Evolutionary conservation across 2,329 filamentous ascomycete species (phyloP), one percentile per base, ranked within the genome.

Genomic region (Pseudogymnoascus sp.): DNA sequence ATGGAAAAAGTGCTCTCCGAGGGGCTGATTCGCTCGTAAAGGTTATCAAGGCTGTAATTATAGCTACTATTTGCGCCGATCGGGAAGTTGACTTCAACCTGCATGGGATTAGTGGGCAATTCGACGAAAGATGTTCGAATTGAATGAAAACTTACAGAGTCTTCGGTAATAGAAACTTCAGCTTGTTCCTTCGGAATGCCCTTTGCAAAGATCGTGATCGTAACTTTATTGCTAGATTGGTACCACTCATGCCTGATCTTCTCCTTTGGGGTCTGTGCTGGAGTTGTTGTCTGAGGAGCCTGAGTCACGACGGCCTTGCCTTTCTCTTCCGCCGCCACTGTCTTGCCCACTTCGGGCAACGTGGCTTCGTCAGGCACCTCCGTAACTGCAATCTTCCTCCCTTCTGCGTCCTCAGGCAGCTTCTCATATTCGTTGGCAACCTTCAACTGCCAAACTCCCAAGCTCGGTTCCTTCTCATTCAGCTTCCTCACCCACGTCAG

Each of bases 241-340:
- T 88, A 89, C 85, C 85, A 90, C 65, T 90, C 87, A 69, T 88
- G 81, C 64, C 86, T 81, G 68, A 89, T 83, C 72, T 88, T 88
- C 65, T 81, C 79, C 10, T 78, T 77, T 2, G 80, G 78, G 4
- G 81, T 82, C 65, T 73, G 73, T 57, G 39, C 48, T 36, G 62
- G 25, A 34, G 41, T 39, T 54, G 39, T 62, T 16, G 65, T 39
- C 13, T 62, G 61, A 57, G 65, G 37, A n/a, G 13, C 41, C 28
- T 65, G 64, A 13, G 23, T 45, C 28, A 48, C 61, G 41, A 48
- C 61, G 41, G 14, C 10, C 63, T 62, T 63, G 34, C 54, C 28
- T 60, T 45, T 61, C 36, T 28, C 60, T 31, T 65, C 63, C 43
- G 64, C 60, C 14, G 41, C 60, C 28, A 67, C 61, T 75, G 70